Base-by-base conservation (phyloP, 208 protist species). In the Leishmania guyanensis region DNA sequence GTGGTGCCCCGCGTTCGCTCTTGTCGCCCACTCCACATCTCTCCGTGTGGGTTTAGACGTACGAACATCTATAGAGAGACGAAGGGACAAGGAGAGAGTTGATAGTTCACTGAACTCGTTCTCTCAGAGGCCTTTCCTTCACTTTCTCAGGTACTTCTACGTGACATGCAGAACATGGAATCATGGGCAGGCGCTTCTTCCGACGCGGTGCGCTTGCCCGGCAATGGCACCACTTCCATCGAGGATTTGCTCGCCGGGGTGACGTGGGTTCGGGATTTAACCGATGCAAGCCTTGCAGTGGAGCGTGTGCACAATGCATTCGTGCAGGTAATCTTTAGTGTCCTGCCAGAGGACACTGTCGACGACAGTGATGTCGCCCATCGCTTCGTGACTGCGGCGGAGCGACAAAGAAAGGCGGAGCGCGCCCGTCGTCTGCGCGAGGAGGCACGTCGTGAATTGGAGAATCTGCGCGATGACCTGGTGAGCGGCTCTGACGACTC, bases 231-330 rank as follows among this genome's bases (percentile, higher is more conserved):
- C 10, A 50, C 77, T 20, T 84, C 82, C 60, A 92, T 95, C 39
- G 90, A 95, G 66, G 86, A 93, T 46, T 70, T 95, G 26, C 86
- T 95, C 17, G 83, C 91, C 3, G 84, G 84, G 0, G 80, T 90
- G 0, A 83, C 88, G 78, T 97, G 93, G 92, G 92, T 94, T 43
- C 81, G 62, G 39, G 87, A 73, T 65, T 75, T 97, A 43, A 94
- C 89, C 0, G 93, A 97, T 80, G 90, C 93, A 54, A 83, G 87
- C 14, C 84, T 95, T 20, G 85, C 82, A 43, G 81, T 92, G 12
- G 89, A 93, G 29, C 84, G 86, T 29, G 87, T 97, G 71, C 90
- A 97, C 80, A 84, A 88, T 29, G 91, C 90, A 29, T 97, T 97
- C 64, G 84, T 88, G 26, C 78, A 92, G 33, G 88, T 94, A 29